Percentiles rank a stretch among this genome's conserved stretches.
phyloP scores from a whole-genome alignment of 164 flowering plant species.

The Nymphaea thermarum region DNA sequence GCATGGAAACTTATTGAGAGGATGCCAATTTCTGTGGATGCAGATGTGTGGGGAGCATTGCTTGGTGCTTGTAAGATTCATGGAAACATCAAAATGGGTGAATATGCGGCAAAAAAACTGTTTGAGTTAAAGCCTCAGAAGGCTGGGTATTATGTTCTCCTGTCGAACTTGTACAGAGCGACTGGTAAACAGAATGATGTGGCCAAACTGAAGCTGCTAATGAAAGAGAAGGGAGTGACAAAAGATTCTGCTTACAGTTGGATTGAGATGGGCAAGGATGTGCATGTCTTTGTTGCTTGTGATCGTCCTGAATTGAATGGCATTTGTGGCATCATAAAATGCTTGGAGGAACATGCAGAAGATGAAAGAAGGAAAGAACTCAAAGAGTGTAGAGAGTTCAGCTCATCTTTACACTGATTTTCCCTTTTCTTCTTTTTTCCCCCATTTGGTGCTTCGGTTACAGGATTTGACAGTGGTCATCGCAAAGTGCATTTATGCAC shows the following conservation, averaged over 20 bases:
- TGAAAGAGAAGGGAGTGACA: constrained; percentile 3
- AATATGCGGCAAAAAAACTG: constrained; percentile 8
- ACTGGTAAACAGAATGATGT: constrained; percentile 2
- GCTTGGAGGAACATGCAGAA: no score
- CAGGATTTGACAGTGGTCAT: no score
- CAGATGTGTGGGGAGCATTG: constrained; percentile 11
- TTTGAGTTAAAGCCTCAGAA: constrained; percentile 9
- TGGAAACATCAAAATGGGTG: constrained; percentile 7
- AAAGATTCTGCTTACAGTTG: constrained; percentile 11
- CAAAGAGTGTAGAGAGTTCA: no score
- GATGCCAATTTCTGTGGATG: constrained; percentile 7
- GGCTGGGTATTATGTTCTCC: constrained; percentile 8
- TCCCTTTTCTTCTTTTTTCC: no score
- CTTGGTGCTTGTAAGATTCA: constrained; percentile 15
- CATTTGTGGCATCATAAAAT: no score
- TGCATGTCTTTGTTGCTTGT: no score
- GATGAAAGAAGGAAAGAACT: no score
- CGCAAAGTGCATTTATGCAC: no score
- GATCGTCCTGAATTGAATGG: no score
- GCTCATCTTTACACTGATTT: no score
- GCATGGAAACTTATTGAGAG: constrained; percentile 10
- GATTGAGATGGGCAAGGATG: constrained; percentile 4
- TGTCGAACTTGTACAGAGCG: constrained; percentile 8
- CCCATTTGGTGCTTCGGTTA: no score
- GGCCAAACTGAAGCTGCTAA: constrained; percentile 2